These are phyloP conservation scores for Parathielavia hyrcaniae DNA, from an alignment of 495 filamentous ascomycete genomes.

Conservation along the genomic window DNA sequence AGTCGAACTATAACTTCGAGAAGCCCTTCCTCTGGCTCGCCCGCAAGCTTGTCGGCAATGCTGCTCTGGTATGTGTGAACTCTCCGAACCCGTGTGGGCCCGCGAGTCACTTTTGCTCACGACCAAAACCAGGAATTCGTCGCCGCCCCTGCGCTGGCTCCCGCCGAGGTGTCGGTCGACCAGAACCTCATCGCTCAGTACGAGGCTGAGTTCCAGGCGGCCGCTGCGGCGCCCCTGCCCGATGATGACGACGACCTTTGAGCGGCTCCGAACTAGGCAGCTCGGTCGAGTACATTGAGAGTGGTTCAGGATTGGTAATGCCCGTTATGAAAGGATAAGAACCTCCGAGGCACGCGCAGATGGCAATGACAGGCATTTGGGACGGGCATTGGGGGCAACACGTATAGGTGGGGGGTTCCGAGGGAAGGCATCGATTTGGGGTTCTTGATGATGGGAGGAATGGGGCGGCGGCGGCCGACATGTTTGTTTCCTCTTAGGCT, in stretches of 20 bases:
- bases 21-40: constrained; percentile 99
- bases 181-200: constrained; percentile 72
- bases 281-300: constrained; percentile 13
- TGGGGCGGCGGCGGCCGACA: constrained; percentile 19
- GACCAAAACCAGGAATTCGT: constrained; percentile 75
- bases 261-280: constrained; percentile 22
- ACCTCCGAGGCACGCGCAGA: constrained; percentile 22
- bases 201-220: constrained; percentile 80
- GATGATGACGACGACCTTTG: constrained; percentile 75
- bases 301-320: constrained; percentile 27
- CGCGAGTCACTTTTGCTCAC: neutral
- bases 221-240: constrained; percentile 77
- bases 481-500: constrained; percentile 21
- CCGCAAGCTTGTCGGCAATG: constrained; percentile 95
- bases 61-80: constrained; percentile 60
- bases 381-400: constrained; percentile 15
- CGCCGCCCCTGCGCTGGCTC: constrained; percentile 87
- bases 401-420: constrained; percentile 9
- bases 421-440: constrained; percentile 15
- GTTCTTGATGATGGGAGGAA: neutral
- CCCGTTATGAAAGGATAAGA: constrained; percentile 31
- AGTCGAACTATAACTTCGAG: constrained; percentile 99
- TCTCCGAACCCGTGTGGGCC: neutral
- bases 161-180: constrained; percentile 85
- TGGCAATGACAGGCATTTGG: constrained; percentile 22